These are phyloP conservation scores for Paspalum vaginatum DNA, from an alignment of 176 grass and related monocot species.

Conservation along the genomic window DNA sequence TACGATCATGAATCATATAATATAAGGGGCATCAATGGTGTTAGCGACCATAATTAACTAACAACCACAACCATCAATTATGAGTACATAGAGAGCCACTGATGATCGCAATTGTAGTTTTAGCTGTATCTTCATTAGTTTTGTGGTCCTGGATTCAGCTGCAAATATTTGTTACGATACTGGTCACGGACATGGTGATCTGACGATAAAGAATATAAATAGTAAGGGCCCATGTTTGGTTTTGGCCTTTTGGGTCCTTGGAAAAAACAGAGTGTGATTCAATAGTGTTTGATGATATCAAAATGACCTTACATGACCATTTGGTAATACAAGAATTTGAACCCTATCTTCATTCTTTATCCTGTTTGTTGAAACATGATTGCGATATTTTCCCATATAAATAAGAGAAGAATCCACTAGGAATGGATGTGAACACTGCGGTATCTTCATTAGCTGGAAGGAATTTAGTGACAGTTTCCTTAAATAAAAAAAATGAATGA, in stretches of 20 bases:
- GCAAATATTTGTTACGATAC: neutral
- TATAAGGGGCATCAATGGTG: neutral
- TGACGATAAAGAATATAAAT: neutral
- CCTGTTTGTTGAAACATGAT: conserved; percentile 14
- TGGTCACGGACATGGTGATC: neutral
- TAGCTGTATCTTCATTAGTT: conserved; percentile 18
- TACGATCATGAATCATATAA: neutral
- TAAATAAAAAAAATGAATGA: conserved; percentile 2
- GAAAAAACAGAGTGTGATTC: neutral
- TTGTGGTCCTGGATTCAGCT: neutral
- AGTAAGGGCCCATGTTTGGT: conserved; percentile 5
- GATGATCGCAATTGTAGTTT: conserved; percentile 17
- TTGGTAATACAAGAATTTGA: conserved; percentile 13
- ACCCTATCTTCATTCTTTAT: conserved; percentile 28
- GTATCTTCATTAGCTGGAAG: neutral
- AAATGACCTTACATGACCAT: neutral
- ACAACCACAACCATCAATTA: neutral
- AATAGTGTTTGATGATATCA: neutral
- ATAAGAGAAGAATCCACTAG: neutral
- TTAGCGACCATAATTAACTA: no score
- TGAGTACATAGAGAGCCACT: neutral
- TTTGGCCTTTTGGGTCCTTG: neutral
- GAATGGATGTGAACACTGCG: neutral
- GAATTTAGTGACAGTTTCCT: neutral
- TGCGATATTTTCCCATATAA: neutral